phyloP scores from a whole-genome alignment of 768 basidiomycete genomes.

The Pisolithus sp. region DNA sequence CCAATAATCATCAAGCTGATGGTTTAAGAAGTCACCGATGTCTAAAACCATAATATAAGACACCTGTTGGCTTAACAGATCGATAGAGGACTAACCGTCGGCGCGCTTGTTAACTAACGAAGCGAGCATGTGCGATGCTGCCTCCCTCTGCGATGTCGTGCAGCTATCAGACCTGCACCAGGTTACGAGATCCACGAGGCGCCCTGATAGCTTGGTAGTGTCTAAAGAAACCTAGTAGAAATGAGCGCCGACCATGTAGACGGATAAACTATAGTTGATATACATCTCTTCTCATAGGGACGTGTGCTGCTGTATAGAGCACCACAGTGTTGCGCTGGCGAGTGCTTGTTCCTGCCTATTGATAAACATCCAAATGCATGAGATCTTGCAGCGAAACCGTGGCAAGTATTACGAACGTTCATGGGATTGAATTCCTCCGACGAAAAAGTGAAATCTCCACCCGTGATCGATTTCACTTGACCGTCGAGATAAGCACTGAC shows the following conservation, averaged over 20 bases:
- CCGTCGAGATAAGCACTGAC: slow-evolving; percentile 36
- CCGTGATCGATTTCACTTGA: slow-evolving; percentile 42
- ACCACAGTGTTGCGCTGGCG: slow-evolving; percentile 58
- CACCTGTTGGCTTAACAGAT: not conserved
- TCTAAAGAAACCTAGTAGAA: slow-evolving; percentile 44
- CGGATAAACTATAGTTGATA: slow-evolving; percentile 6
- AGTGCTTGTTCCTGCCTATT: slow-evolving; percentile 13
- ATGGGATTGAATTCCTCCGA: slow-evolving; percentile 41
- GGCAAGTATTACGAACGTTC: slow-evolving; percentile 32
- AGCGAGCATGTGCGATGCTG: slow-evolving; percentile 52
- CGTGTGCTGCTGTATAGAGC: slow-evolving; percentile 60
- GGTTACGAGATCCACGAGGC: slow-evolving; percentile 47
- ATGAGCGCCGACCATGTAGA: not conserved
- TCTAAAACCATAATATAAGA: slow-evolving; percentile 29
- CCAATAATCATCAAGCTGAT: slow-evolving; percentile 46
- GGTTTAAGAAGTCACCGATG: slow-evolving; percentile 37
- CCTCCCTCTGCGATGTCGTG: slow-evolving; percentile 46
- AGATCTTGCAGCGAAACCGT: not conserved
- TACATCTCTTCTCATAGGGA: slow-evolving; percentile 65
- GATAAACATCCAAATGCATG: not conserved
- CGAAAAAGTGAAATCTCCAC: slow-evolving; percentile 43
- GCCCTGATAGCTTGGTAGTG: slow-evolving; percentile 40
- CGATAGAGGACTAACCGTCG: slow-evolving; percentile 42
- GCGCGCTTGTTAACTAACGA: slow-evolving; percentile 75
- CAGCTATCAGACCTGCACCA: slow-evolving; percentile 53